These are phyloP conservation scores for Quillaja saponaria DNA, from an alignment of 306 rosid genomes.

Conservation along the genomic window DNA sequence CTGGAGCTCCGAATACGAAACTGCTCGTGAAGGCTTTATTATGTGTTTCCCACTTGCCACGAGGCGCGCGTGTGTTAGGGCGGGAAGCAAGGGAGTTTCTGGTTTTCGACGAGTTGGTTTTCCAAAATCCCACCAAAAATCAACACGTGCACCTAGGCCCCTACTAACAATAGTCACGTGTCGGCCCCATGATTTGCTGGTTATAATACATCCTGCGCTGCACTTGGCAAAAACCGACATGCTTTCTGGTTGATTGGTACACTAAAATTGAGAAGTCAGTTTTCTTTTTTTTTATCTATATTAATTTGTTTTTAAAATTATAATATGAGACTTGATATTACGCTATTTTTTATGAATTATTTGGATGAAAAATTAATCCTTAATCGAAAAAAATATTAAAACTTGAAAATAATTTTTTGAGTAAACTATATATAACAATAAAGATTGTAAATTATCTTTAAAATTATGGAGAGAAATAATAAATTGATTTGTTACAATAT, in stretches of 20 bases:
- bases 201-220: neutral
- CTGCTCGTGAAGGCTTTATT: neutral
- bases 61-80: slow-evolving; percentile 38
- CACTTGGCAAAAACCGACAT: neutral
- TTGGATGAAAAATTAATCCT: no score
- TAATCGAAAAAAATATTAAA: no score
- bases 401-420: no score
- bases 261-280: neutral
- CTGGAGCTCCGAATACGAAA: slow-evolving; percentile 6
- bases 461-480: no score
- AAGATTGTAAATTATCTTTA: no score
- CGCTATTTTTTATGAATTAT: no score
- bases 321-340: no score
- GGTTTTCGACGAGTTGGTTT: neutral
- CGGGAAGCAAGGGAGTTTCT: slow-evolving; percentile 33
- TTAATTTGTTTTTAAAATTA: neutral
- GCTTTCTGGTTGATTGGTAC: neutral
- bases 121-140: neutral
- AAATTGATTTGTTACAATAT: no score
- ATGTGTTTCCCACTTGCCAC: neutral
- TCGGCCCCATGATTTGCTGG: neutral
- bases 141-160: slow-evolving; percentile 25
- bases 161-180: slow-evolving; percentile 11
- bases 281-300: no score
- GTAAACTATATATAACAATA: no score